Evolutionary conservation across 2,329 filamentous ascomycete genomes (phyloP).

Genomic region (Dryadomyces quercivorus): DNA sequence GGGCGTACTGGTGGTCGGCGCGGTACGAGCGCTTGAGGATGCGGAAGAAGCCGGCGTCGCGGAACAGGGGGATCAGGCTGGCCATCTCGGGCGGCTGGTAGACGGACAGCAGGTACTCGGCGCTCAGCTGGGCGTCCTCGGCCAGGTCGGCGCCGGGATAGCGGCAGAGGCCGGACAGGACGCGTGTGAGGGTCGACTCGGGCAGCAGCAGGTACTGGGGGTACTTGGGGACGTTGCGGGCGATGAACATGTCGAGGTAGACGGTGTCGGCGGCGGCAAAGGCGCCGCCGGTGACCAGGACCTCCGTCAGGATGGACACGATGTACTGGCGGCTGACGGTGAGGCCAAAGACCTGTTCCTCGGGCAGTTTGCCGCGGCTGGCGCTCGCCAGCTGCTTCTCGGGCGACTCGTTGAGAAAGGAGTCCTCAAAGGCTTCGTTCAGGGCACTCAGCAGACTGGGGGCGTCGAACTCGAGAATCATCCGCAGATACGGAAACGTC

Average conservation of each 20-base stretch:
- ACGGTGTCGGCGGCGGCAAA: constrained; percentile 76
- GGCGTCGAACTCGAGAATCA: constrained; percentile 79
- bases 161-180: constrained; percentile 71
- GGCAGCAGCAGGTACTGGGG: constrained; percentile 89
- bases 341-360: constrained; percentile 54
- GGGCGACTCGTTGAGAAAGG: constrained; percentile 73
- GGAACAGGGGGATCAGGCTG: constrained; percentile 63
- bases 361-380: constrained; percentile 34
- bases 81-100: constrained; percentile 81
- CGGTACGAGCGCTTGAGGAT: constrained; percentile 85
- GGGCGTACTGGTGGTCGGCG: constrained; percentile 64
- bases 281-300: constrained; percentile 63
- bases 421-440: constrained; percentile 94
- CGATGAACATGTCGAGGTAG: constrained; percentile 97
- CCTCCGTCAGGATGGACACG: constrained; percentile 77
- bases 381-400: constrained; percentile 48
- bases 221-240: constrained; percentile 90
- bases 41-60: constrained; percentile 72
- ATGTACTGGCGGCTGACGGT: constrained; percentile 87
- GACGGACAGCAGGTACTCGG: constrained; percentile 85
- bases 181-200: constrained; percentile 69
- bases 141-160: constrained; percentile 70
- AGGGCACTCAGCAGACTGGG: constrained; percentile 88
- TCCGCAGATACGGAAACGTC: constrained; percentile 72
- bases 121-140: constrained; percentile 93